phyloP scores from a whole-genome alignment of 148 eudicot genomes.

The Diospyros lotus region DNA sequence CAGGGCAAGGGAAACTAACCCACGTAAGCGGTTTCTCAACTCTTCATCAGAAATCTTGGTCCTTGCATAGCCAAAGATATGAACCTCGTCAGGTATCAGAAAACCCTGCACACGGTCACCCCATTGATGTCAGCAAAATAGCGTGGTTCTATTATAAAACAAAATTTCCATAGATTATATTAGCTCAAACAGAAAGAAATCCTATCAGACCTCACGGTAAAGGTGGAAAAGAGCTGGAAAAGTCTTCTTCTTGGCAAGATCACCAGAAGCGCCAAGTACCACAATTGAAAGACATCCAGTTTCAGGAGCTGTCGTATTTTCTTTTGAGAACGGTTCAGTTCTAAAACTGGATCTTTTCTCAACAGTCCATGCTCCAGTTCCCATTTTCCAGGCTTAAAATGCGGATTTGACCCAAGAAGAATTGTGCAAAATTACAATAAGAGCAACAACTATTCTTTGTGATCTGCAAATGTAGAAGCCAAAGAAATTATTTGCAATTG shows the following conservation, averaged over 20 bases:
- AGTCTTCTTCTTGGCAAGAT: conserved; percentile 99
- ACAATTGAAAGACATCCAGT: conserved; percentile 66
- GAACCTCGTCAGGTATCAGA: conserved; percentile 63
- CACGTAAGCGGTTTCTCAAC: conserved; percentile 63
- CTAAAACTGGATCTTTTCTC: conserved; percentile 38
- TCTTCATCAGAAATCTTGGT: conserved; percentile 72
- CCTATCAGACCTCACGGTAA: conserved; percentile 60
- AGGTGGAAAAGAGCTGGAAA: conserved; percentile 95
- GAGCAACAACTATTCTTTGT: background rate
- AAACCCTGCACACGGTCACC: conserved; percentile 45
- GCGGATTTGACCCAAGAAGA: background rate
- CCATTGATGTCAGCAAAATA: background rate
- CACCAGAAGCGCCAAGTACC: conserved; percentile 98
- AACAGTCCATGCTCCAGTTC: conserved; percentile 43
- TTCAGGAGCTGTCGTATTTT: conserved; percentile 38
- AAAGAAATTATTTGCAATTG: background rate
- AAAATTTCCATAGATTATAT: background rate
- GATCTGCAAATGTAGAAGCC: background rate
- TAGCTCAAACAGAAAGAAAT: conserved; percentile 3
- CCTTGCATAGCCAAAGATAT: conserved; percentile 89
- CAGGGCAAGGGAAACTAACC: conserved; percentile 44
- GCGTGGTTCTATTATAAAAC: background rate
- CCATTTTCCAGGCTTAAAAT: conserved; percentile 30
- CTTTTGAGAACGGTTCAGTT: conserved; percentile 34
- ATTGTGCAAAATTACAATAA: background rate